phyloP scores from a whole-genome alignment of 2,329 filamentous ascomycete genomes.

The Alternaria sp. region DNA sequence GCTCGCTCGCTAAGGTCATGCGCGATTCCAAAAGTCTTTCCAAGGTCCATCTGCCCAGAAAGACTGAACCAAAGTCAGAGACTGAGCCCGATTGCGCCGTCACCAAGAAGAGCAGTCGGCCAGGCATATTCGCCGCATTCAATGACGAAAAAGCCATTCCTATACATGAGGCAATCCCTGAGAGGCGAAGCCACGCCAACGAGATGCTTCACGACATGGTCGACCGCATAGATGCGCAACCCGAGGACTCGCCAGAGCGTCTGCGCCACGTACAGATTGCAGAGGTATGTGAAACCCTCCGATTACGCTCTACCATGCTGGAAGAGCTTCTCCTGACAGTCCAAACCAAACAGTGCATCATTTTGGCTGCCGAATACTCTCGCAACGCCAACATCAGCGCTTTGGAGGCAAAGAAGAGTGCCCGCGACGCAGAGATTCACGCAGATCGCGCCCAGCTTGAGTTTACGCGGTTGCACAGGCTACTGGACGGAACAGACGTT shows the following conservation, averaged over 20 bases:
- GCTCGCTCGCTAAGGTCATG: conserved; percentile 32
- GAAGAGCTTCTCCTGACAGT: conserved; percentile 25
- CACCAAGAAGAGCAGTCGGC: not conserved
- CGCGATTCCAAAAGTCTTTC: conserved; percentile 30
- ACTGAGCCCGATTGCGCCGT: not conserved
- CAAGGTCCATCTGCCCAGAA: conserved; percentile 19
- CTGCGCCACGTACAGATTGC: conserved; percentile 35
- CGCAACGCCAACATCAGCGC: conserved; percentile 32
- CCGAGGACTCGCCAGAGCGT: conserved; percentile 23
- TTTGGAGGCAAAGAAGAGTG: conserved; percentile 31
- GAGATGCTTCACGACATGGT: conserved; percentile 28
- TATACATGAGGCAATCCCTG: not conserved
- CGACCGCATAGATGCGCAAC: conserved; percentile 19
- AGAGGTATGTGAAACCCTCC: conserved; percentile 33
- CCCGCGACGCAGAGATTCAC: conserved; percentile 34
- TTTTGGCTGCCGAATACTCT: conserved; percentile 29
- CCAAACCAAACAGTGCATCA: conserved; percentile 29
- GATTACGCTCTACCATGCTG: conserved; percentile 4
- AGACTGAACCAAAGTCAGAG: conserved; percentile 10
- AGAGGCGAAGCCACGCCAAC: not conserved
- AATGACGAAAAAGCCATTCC: not conserved
- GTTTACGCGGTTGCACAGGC: conserved; percentile 19
- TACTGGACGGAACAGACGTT: conserved; percentile 22
- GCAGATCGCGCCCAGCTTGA: conserved; percentile 21
- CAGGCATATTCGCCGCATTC: not conserved